A percentile compares a stretch with the other conserved stretches of the same genome.
Evolutionary conservation across 768 basidiomycete species (phyloP).

Genomic region (Serendipita sp.): DNA sequence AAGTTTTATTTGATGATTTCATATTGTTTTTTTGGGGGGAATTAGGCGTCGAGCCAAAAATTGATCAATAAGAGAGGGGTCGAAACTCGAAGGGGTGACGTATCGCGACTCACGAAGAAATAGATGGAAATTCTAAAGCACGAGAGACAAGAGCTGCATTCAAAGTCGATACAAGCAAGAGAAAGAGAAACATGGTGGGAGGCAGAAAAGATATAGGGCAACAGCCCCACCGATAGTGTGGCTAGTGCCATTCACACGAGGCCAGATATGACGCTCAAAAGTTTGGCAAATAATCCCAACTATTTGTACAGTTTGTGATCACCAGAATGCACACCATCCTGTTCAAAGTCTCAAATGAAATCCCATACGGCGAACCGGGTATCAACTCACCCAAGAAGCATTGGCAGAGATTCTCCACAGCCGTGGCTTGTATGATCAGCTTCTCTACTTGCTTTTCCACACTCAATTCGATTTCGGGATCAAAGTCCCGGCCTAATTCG

Average conservation of each 20-base stretch:
- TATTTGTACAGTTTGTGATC: background rate
- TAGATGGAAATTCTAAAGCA: too few relatives aligned
- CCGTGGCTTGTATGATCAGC: constrained; percentile 84
- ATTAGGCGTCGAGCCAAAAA: too few relatives aligned
- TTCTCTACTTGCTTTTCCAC: constrained; percentile 84
- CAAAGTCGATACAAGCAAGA: too few relatives aligned
- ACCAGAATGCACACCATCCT: constrained; percentile 7
- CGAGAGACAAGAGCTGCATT: too few relatives aligned
- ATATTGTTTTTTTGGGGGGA: too few relatives aligned
- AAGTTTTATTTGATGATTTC: too few relatives aligned
- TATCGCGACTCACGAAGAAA: too few relatives aligned
- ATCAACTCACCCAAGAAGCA: constrained; percentile 84
- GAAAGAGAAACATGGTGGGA: too few relatives aligned
- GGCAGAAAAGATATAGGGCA: too few relatives aligned
- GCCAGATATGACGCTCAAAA: background rate
- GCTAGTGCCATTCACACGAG: background rate
- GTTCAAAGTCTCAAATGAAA: background rate
- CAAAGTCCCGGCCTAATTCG: constrained; percentile 73
- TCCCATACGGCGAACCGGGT: background rate
- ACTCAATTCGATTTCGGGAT: constrained; percentile 55
- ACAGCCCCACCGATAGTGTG: background rate
- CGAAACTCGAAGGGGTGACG: too few relatives aligned
- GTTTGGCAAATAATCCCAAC: background rate
- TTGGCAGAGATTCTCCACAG: constrained; percentile 89
- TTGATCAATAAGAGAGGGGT: too few relatives aligned